Percentiles rank a stretch among this genome's conserved stretches.
Conservation (phyloP, 2,329 filamentous ascomycete species). For the Neofusicoccum cordaticola region DNA sequence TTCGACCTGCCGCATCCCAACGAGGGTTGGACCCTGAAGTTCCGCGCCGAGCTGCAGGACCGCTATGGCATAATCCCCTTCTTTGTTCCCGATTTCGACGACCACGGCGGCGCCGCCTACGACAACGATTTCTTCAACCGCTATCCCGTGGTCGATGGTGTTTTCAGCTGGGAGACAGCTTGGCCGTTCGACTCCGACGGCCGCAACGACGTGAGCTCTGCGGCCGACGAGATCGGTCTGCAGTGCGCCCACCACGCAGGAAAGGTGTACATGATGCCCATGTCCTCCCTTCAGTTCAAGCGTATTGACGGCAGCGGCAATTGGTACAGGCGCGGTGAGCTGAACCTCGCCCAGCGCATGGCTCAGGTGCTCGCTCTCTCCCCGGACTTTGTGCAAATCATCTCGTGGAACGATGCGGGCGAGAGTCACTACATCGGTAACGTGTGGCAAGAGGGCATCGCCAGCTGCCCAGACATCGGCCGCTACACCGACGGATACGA, state of each 20-base stretch:
- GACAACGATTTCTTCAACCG: conserved; percentile 24
- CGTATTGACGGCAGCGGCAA: conserved; percentile 31
- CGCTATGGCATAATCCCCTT: conserved; percentile 27
- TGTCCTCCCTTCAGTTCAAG: conserved; percentile 41
- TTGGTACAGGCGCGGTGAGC: conserved; percentile 39
- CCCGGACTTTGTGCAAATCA: conserved; percentile 40
- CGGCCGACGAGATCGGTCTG: conserved; percentile 31
- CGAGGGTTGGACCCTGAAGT: conserved; percentile 9
- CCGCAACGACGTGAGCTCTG: conserved; percentile 22
- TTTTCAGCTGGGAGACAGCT: conserved; percentile 38
- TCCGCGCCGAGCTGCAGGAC: conserved; percentile 23
- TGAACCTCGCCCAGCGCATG: conserved; percentile 34
- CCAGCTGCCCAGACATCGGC: conserved; percentile 24
- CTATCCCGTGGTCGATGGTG: conserved; percentile 31
- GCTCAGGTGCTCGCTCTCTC: conserved; percentile 30
- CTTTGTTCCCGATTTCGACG: conserved; percentile 33
- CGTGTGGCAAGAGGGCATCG: conserved; percentile 34
- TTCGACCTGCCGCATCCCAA: conserved; percentile 13
- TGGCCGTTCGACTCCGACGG: conserved; percentile 29
- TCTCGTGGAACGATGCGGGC: conserved; percentile 43
- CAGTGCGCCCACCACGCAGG: conserved; percentile 26
- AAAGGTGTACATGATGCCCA: conserved; percentile 41
- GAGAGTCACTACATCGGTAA: conserved; percentile 43
- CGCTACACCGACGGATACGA: conserved; percentile 31
- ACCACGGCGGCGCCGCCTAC: conserved; percentile 16